Evolutionary conservation across 2,329 filamentous ascomycete genomes (phyloP).

Genomic region (Cladosporium cucumerinum): DNA sequence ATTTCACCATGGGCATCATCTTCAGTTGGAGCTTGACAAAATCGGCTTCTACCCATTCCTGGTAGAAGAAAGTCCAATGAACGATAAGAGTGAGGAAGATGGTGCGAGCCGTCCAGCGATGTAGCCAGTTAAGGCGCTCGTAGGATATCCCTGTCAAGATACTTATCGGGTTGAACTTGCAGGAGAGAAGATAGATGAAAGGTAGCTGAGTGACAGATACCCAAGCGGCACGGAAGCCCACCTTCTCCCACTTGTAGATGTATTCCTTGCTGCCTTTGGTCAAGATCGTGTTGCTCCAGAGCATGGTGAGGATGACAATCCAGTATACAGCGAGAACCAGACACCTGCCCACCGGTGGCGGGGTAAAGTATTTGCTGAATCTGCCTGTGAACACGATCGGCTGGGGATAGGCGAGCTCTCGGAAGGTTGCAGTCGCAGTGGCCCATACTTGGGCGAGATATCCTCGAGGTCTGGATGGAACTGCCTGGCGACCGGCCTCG

Average conservation of each 20-base stretch:
- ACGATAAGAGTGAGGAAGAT: slow-evolving; percentile 53
- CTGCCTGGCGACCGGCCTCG: slow-evolving; percentile 12
- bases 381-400: slow-evolving; percentile 31
- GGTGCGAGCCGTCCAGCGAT: slow-evolving; percentile 51
- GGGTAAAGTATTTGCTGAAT: slow-evolving; percentile 31
- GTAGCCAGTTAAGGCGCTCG: slow-evolving; percentile 52
- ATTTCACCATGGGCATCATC: slow-evolving; percentile 48
- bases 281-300: slow-evolving; percentile 33
- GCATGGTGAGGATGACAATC: slow-evolving; percentile 29
- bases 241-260: slow-evolving; percentile 50
- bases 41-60: slow-evolving; percentile 50
- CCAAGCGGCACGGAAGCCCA: slow-evolving; percentile 67
- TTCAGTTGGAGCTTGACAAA: slow-evolving; percentile 49
- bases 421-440: slow-evolving; percentile 25
- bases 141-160: slow-evolving; percentile 47
- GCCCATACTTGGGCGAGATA: slow-evolving; percentile 28
- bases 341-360: slow-evolving; percentile 32
- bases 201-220: slow-evolving; percentile 63
- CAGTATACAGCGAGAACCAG: slow-evolving; percentile 31
- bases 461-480: slow-evolving; percentile 27
- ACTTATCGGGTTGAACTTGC: slow-evolving; percentile 46
- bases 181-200: slow-evolving; percentile 54
- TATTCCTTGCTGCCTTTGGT: slow-evolving; percentile 26
- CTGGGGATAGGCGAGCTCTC: slow-evolving; percentile 32
- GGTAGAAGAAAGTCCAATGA: slow-evolving; percentile 55